Evolutionary conservation across 2,329 filamentous ascomycete species (phyloP).

Genomic region (Ophiosphaerella herpotricha): DNA sequence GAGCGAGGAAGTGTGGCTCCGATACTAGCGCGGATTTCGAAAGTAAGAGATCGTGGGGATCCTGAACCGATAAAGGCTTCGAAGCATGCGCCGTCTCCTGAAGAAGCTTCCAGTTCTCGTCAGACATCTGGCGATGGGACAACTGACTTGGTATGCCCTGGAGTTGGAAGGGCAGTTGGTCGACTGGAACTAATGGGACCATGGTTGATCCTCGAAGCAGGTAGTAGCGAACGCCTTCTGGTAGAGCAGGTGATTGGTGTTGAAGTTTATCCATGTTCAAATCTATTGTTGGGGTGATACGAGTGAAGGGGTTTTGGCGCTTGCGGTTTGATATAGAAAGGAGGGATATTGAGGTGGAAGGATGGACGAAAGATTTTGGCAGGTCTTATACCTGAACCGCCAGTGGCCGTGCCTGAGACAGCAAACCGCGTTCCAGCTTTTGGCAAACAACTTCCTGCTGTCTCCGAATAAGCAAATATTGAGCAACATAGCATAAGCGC

Average conservation of each 20-base stretch:
- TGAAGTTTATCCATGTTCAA: no score
- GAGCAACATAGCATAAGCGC: no score
- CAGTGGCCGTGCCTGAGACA: no score
- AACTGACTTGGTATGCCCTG: constrained; percentile 44
- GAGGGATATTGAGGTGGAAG: no score
- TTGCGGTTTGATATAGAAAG: no score
- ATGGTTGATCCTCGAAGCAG: constrained; percentile 43
- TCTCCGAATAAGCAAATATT: no score
- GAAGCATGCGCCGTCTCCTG: constrained; percentile 17
- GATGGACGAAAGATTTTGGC: no score
- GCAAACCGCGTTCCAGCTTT: no score
- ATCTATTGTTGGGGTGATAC: no score
- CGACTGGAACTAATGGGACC: constrained; percentile 49
- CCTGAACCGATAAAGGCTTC: constrained; percentile 10
- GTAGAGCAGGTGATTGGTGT: constrained; percentile 6
- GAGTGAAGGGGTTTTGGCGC: no score
- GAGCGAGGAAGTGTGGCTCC: constrained; percentile 17
- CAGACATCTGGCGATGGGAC: constrained; percentile 27
- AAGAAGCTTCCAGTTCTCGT: constrained; percentile 32
- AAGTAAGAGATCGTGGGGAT: neutral
- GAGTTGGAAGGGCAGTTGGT: constrained; percentile 51
- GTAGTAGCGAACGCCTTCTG: constrained; percentile 39
- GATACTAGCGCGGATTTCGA: neutral
- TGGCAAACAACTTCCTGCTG: no score
- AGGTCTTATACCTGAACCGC: no score